Evolutionary conservation across 345 rosid species (phyloP).

Genomic region (Euphorbia tirucalli): DNA sequence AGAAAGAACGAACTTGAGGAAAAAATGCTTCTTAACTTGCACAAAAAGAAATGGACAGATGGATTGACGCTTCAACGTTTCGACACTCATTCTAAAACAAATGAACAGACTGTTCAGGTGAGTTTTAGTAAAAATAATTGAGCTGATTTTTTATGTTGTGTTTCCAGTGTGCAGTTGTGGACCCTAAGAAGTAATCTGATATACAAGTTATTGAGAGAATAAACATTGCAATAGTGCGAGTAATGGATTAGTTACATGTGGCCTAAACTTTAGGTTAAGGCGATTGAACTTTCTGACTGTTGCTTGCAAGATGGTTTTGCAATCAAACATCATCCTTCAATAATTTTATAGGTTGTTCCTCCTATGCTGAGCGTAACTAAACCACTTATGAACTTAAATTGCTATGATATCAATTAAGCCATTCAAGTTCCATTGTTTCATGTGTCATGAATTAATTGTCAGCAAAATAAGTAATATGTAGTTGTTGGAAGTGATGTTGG

Average conservation of each 20-base stretch:
- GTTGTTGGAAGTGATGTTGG: background rate
- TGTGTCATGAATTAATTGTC: background rate
- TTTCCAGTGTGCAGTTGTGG: background rate
- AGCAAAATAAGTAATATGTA: background rate
- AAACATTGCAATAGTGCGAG: too few species aligned
- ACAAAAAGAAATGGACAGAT: conserved; percentile 99
- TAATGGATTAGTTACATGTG: too few species aligned
- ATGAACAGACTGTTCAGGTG: conserved; percentile 65
- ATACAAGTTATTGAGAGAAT: too few species aligned
- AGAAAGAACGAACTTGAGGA: conserved; percentile 97
- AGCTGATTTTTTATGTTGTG: background rate
- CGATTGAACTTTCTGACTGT: too few species aligned
- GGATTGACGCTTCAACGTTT: conserved; percentile 82
- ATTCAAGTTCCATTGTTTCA: background rate
- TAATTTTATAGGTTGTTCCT: too few species aligned
- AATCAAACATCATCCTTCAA: too few species aligned
- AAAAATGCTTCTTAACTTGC: conserved; percentile 94
- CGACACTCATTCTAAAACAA: conserved; percentile 80
- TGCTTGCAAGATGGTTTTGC: too few species aligned
- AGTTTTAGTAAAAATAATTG: conserved; percentile 7
- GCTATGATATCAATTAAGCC: background rate
- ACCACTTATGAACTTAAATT: too few species aligned
- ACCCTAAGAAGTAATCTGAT: background rate
- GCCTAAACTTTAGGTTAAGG: too few species aligned
- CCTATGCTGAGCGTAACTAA: too few species aligned